These are phyloP conservation scores for Calonectria naviculata DNA, from an alignment of 2,329 filamentous ascomycete species.

Conservation along the genomic window DNA sequence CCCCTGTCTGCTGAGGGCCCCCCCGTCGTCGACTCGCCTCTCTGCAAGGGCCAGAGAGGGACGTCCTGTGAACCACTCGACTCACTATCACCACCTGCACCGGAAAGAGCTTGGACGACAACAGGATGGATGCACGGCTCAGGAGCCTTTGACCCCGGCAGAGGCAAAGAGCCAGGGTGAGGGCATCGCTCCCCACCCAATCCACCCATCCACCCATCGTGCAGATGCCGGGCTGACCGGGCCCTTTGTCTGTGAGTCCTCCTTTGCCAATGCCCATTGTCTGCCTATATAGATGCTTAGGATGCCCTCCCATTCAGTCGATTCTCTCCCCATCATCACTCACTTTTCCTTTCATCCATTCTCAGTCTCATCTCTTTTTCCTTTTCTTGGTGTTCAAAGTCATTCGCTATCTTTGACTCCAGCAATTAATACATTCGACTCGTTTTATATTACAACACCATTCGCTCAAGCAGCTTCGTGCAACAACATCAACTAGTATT, in stretches of 20 bases:
- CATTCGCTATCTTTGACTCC: constrained; percentile 67
- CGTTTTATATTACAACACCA: constrained; percentile 29
- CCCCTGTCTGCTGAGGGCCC: too few relatives aligned
- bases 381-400: constrained; percentile 54
- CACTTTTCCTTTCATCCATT: constrained; percentile 41
- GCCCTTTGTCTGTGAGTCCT: constrained; percentile 28
- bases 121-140: constrained; percentile 32
- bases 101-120: constrained; percentile 37
- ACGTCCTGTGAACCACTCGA: constrained; percentile 25
- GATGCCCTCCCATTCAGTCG: constrained; percentile 32
- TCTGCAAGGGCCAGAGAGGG: too few relatives aligned
- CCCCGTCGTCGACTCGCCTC: too few relatives aligned
- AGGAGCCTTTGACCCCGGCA: constrained; percentile 29
- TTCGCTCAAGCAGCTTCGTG: constrained; percentile 27
- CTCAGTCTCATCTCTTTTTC: constrained; percentile 36
- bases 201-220: constrained; percentile 36
- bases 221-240: constrained; percentile 36
- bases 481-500: constrained; percentile 29
- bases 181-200: constrained; percentile 27
- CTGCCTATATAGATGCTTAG: constrained; percentile 44
- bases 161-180: constrained; percentile 19
- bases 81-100: constrained; percentile 35
- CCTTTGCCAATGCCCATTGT: constrained; percentile 11
- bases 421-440: constrained; percentile 43
- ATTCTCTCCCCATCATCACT: constrained; percentile 36